Evolutionary conservation across 306 rosid genomes (phyloP), one percentile per base, ranked within the genome.

Genomic region (Boehmeria nivea): DNA sequence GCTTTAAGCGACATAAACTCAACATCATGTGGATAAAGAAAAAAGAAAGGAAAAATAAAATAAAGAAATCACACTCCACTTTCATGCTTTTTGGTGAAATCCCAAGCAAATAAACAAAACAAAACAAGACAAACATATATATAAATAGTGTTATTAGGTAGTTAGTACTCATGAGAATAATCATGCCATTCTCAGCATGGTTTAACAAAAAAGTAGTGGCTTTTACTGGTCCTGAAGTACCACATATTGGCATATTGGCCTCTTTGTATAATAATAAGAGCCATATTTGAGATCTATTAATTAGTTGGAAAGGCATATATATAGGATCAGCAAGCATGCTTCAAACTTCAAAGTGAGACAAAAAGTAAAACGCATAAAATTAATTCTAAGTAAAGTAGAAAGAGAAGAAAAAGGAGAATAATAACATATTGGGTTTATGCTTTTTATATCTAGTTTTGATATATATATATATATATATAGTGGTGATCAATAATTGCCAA

Each of bases 301-400:
- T 31, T 28, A 33, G 18, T 34, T 16, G 8, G 43, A 11, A 31
- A 18, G 44, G 59, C 59, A 33, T 9, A n/a, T n/a, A n/a, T n/a
- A n/a, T n/a, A n/a, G 43, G 59, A 54, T 34, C 58, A 27, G 39
- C 43, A 14, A 16, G 59, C 59, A 54, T 18, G 27, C 59, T 16
- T 24, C 16, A 10, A 53, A 18, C n/a, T n/a, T n/a, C n/a, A n/a
- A n/a, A 18, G 19, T 17, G 56, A 27, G 56, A 51, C 57, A 51
- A 26, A 15, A 12, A 51, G 38, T 25, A 1, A 27, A 51, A 51
- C 31, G 2, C 53, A 48, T 21, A 26, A 14, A 13, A 8, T 7
- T n/a, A n/a, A n/a, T n/a, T n/a, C n/a, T n/a, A n/a, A n/a, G n/a
- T n/a, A n/a, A n/a, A n/a, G n/a, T n/a, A n/a, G 18, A 23, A 8